phyloP scores from a whole-genome alignment of 805 yeast species.

The Saturnispora zaruensis region DNA sequence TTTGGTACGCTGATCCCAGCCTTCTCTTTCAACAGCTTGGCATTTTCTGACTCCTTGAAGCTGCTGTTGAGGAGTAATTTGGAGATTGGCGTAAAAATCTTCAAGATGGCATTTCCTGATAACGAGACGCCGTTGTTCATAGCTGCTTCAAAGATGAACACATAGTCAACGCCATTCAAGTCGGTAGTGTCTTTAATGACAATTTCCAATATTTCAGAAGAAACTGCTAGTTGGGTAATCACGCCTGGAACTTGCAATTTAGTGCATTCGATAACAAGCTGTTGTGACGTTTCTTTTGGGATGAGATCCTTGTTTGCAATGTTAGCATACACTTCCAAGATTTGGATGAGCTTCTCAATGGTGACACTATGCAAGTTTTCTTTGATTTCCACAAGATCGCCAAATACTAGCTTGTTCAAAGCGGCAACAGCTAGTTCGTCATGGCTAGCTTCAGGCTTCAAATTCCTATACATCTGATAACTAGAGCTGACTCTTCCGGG shows the following conservation, averaged over 20 bases:
- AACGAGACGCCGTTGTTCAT: slow-evolving; percentile 13
- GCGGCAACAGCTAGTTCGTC: slow-evolving; percentile 14
- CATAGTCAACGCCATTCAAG: slow-evolving; percentile 17
- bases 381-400: slow-evolving; percentile 18
- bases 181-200: slow-evolving; percentile 3
- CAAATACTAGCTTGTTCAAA: slow-evolving; percentile 18
- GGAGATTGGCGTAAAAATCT: slow-evolving; percentile 19
- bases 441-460: slow-evolving; percentile 6
- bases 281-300: slow-evolving; percentile 7
- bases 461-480: slow-evolving; percentile 24
- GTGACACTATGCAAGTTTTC: slow-evolving; percentile 17
- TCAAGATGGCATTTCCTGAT: slow-evolving; percentile 13
- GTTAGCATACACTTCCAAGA: slow-evolving; percentile 12
- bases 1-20: neutral
- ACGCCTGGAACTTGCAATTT: slow-evolving; percentile 15
- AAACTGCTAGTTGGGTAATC: slow-evolving; percentile 13
- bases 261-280: slow-evolving; percentile 16
- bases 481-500: slow-evolving; percentile 31
- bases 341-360: slow-evolving; percentile 10
- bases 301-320: slow-evolving; percentile 14
- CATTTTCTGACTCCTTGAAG: slow-evolving; percentile 12
- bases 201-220: slow-evolving; percentile 11
- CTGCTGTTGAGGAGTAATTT: slow-evolving; percentile 9
- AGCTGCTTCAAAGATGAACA: slow-evolving; percentile 17
- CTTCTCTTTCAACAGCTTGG: slow-evolving; percentile 5